A percentile compares a stretch with the other conserved stretches of the same genome.
These are phyloP conservation scores for Silene latifolia DNA, from an alignment of 148 eudicot genomes.

Conservation along the genomic window DNA sequence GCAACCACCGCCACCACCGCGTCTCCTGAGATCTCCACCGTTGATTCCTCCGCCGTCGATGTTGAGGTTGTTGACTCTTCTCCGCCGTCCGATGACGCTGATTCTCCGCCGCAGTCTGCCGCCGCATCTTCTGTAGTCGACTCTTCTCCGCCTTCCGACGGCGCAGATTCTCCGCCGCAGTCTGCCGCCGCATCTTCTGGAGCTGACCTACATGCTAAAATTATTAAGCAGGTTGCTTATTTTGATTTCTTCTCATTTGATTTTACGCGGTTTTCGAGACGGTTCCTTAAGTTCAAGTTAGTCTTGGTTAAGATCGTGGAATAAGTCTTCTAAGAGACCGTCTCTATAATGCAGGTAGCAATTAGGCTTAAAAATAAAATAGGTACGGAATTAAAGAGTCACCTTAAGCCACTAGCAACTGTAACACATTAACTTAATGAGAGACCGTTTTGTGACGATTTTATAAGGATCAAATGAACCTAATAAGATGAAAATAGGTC, in stretches of 20 bases:
- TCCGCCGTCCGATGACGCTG: constrained; percentile 37
- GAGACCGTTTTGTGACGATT: too few relatives aligned
- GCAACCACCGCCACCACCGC: constrained; percentile 16
- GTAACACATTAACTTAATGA: too few relatives aligned
- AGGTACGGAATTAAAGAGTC: too few relatives aligned
- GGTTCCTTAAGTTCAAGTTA: neutral
- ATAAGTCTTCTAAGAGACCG: too few relatives aligned
- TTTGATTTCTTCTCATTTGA: neutral
- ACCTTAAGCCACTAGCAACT: too few relatives aligned
- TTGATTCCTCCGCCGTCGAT: constrained; percentile 31
- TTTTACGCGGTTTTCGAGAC: neutral
- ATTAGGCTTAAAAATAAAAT: too few relatives aligned
- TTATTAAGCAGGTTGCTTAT: constrained; percentile 55
- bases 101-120: constrained; percentile 16
- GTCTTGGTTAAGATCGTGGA: too few relatives aligned
- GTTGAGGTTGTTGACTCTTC: constrained; percentile 24
- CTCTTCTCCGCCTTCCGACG: too few relatives aligned
- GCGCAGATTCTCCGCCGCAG: constrained; percentile 21
- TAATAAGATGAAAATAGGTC: too few relatives aligned
- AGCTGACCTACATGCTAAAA: constrained; percentile 50
- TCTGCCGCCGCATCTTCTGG: constrained; percentile 17
- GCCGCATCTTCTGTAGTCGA: constrained; percentile 28
- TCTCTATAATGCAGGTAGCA: too few relatives aligned
- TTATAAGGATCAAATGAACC: too few relatives aligned
- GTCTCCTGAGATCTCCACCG: constrained; percentile 36